Evolutionary conservation across 208 protist genomes (phyloP), one percentile per base, ranked within the genome.

Genomic region (Trypanosoma lewisi): DNA sequence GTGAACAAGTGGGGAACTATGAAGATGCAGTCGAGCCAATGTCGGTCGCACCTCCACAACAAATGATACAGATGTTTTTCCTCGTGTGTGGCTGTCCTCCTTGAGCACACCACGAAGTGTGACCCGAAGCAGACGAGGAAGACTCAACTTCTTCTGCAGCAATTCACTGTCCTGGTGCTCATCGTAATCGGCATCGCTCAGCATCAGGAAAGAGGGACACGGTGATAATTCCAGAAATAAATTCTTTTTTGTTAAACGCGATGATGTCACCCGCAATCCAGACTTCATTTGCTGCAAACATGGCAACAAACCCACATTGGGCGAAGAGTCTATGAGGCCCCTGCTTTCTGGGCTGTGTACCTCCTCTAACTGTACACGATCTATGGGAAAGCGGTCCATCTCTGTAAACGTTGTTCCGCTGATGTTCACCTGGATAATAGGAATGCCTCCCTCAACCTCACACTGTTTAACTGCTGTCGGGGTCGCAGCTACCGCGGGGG

Each of bases 381-480:
- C 72, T 0, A 56, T 53, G 0, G 64, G 21, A 64, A 82, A 81
- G 27, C 27, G 1, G 17, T 63, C 50, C 25, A 44, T 7, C 9
- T 5, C 53, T 2, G 62, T 62, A 39, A 88, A 88, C 48, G 47
- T 69, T 8, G 77, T 79, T 19, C 88, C 88, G 12, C 55, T 75
- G 34, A 94, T 60, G 64, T 81, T 80, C 12, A 94, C 56, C 25
- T 72, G 51, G 44, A 95, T 64, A 31, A 80, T 51, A 53, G 89
- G 89, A 37, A 89, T 39, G 45, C 69, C 76, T n/a, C 83, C 82
- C 72, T 95, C 89, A 37, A 95, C 73, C 73, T 93, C 89, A 56
- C 89, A 95, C 71, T 95, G 85, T 73, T 89, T 95, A 44, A 95
- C 64, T 23, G 65, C 51, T 8, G 73, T 55, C 2, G 89, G 89